Evolutionary conservation across 345 rosid genomes (phyloP).

Genomic region (Gossypium herbaceum): DNA sequence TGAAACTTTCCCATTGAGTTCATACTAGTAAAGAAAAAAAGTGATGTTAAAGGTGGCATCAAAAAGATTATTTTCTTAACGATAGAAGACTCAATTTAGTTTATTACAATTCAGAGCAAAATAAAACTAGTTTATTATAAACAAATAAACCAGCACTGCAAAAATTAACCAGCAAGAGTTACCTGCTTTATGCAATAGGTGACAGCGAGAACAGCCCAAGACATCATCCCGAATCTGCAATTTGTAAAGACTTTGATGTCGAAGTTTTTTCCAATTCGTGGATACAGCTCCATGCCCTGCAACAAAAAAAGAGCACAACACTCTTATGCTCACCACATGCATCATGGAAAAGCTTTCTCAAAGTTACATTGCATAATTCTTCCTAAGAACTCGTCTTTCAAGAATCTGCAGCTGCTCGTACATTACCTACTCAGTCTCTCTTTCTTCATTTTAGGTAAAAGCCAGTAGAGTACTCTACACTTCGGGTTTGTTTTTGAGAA

Average conservation of each 20-base stretch:
- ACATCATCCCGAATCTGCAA: conserved; percentile 99
- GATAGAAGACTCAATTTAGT: not conserved
- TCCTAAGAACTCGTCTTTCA: not conserved
- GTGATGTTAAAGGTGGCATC: conserved; percentile 2
- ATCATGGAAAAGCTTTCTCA: not conserved
- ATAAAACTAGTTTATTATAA: not conserved
- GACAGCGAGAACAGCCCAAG: conserved; percentile 98
- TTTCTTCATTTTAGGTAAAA: not conserved
- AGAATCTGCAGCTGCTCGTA: not conserved
- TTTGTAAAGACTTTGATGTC: conserved; percentile 97
- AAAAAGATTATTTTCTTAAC: not conserved
- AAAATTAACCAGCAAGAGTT: conserved; percentile 10
- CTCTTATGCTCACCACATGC: not conserved
- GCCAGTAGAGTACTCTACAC: not conserved
- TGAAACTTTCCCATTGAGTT: conserved; percentile 66
- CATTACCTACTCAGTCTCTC: not conserved
- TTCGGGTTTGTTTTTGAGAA: not conserved
- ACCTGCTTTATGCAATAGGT: conserved; percentile 99
- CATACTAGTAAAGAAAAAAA: conserved; percentile 53
- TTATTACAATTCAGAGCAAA: conserved; percentile 1
- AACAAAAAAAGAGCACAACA: conserved; percentile 24
- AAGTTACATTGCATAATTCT: not conserved
- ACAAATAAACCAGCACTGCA: not conserved
- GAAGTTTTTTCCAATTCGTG: conserved; percentile 92
- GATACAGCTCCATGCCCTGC: conserved; percentile 99